These are phyloP conservation scores for Suillus alpinus DNA, from an alignment of 768 basidiomycete species.

Conservation along the genomic window DNA sequence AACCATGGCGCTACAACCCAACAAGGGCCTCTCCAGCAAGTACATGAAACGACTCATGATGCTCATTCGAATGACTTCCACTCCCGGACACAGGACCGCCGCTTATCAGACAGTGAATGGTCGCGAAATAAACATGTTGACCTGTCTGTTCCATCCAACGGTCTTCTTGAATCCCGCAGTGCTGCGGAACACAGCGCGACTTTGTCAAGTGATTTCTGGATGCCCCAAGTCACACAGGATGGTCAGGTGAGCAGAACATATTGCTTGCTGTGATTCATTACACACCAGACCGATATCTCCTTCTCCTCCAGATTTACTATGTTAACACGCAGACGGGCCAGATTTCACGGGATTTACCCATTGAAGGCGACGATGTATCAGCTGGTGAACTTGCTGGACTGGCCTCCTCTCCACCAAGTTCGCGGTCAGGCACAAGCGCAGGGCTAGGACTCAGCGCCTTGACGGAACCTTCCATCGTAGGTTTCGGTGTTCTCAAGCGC, in stretches of 20 bases:
- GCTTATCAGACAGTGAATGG: constrained; percentile 49
- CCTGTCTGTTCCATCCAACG: constrained; percentile 35
- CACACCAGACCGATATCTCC: not conserved
- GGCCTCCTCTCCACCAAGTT: constrained; percentile 50
- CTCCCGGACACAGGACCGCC: constrained; percentile 22
- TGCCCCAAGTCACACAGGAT: constrained; percentile 77
- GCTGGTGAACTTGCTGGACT: constrained; percentile 63
- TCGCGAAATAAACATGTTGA: constrained; percentile 12
- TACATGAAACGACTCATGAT: constrained; percentile 11
- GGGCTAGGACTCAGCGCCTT: constrained; percentile 45
- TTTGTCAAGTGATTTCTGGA: constrained; percentile 80
- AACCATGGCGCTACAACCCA: constrained; percentile 15
- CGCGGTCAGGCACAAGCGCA: constrained; percentile 53
- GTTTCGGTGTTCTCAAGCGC: constrained; percentile 59
- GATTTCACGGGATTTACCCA: constrained; percentile 80
- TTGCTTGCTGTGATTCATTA: not conserved
- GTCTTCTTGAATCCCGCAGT: constrained; percentile 30
- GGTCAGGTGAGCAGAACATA: constrained; percentile 65
- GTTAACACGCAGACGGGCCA: constrained; percentile 87
- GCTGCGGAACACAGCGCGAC: constrained; percentile 28
- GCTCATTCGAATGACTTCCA: constrained; percentile 12
- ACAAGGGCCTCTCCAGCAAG: constrained; percentile 14
- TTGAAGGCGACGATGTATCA: constrained; percentile 62
- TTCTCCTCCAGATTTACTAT: constrained; percentile 78
- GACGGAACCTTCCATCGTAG: constrained; percentile 39